Evolutionary conservation across 2,329 filamentous ascomycete genomes (phyloP).

Genomic region (Botryotinia globosa): DNA sequence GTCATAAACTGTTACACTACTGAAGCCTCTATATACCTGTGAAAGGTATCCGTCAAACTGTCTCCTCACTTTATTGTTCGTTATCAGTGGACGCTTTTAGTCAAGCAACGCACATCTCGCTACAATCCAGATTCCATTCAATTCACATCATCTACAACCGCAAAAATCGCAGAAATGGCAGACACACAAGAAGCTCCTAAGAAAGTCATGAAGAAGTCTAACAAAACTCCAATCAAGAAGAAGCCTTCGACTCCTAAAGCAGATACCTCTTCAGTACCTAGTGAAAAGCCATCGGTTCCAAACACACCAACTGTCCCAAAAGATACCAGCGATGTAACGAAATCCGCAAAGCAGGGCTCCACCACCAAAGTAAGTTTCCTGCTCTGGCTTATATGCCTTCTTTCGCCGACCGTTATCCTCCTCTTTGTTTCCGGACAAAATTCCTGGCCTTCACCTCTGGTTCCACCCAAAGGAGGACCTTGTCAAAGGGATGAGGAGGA

Average conservation of each 20-base stretch:
- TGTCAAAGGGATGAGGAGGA: background rate
- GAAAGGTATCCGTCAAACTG: constrained; percentile 8
- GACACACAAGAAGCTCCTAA: constrained; percentile 20
- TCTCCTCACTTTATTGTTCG: constrained; percentile 14
- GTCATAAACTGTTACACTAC: background rate
- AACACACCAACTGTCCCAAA: constrained; percentile 1
- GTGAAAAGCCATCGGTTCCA: background rate
- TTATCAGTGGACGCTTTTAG: constrained; percentile 16
- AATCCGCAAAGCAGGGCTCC: constrained; percentile 17
- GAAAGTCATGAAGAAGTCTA: constrained; percentile 18
- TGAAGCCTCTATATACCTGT: constrained; percentile 17
- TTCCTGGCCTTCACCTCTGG: background rate
- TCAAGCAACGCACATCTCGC: constrained; percentile 4
- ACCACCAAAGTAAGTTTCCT: constrained; percentile 22
- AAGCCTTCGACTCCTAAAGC: background rate
- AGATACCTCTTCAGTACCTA: constrained; percentile 5
- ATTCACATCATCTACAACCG: background rate
- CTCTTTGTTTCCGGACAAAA: constrained; percentile 12
- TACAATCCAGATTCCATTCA: constrained; percentile 12
- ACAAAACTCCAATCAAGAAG: constrained; percentile 20
- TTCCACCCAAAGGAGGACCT: background rate
- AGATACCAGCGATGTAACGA: constrained; percentile 14
- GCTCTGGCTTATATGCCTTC: constrained; percentile 17
- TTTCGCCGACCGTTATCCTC: constrained; percentile 19
- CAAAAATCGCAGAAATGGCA: constrained; percentile 12